phyloP scores from a whole-genome alignment of 768 basidiomycete species.

The Kwoniella sp. region DNA sequence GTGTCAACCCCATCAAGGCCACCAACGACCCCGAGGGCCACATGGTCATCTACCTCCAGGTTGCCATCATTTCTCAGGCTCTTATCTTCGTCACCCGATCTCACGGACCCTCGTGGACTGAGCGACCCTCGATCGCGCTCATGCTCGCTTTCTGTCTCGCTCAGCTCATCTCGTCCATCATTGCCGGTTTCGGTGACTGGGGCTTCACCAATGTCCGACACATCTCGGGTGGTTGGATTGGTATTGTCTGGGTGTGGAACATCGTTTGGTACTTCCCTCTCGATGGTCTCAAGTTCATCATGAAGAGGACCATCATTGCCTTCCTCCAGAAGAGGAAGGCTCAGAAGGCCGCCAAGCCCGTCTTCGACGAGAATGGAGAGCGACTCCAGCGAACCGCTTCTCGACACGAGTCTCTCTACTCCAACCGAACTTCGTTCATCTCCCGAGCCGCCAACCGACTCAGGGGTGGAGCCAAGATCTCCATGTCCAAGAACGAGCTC shows the following conservation, averaged over 20 bases:
- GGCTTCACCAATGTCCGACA: conserved; percentile 78
- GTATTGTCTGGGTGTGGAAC: conserved; percentile 91
- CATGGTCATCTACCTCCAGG: conserved; percentile 54
- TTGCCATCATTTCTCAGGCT: conserved; percentile 98
- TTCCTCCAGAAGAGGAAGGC: conserved; percentile 63
- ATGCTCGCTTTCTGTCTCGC: conserved; percentile 86
- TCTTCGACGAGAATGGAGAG: conserved; percentile 58
- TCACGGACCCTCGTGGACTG: conserved; percentile 55
- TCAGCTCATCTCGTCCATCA: conserved; percentile 91
- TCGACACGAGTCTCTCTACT: conserved; percentile 89
- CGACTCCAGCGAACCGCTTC: conserved; percentile 82
- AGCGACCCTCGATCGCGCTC: conserved; percentile 66
- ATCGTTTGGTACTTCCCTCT: conserved; percentile 94
- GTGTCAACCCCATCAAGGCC: conserved; percentile 90
- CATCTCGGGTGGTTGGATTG: conserved; percentile 91
- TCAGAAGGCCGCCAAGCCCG: conserved; percentile 48
- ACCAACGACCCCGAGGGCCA: conserved; percentile 56
- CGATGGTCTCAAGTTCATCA: conserved; percentile 91
- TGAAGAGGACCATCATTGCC: conserved; percentile 91
- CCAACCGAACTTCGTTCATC: conserved; percentile 91
- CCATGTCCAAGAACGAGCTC: conserved; percentile 53
- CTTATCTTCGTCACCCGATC: conserved; percentile 94
- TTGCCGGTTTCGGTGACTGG: conserved; percentile 88
- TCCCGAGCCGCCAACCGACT: conserved; percentile 84
- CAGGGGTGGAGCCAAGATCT: conserved; percentile 56